Conservation (phyloP, 1,284 basidiomycete species). For the Spongispora temasekensis region DNA sequence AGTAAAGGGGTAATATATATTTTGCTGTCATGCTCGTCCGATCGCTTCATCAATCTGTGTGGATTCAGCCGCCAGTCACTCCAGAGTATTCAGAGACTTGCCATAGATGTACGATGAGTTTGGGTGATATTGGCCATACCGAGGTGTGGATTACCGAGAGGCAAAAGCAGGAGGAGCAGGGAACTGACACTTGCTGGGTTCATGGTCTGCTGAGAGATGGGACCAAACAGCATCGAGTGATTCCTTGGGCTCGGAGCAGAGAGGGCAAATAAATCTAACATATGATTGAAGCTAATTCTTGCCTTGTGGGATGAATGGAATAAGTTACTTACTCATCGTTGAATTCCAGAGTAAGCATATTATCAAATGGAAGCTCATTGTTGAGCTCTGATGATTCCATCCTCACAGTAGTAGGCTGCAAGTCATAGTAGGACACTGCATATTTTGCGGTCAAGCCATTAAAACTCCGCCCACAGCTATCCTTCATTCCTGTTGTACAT, state of each 20-base stretch:
- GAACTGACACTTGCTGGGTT: not conserved
- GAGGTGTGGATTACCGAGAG: not conserved
- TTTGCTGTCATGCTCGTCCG: not conserved
- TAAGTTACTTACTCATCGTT: not conserved
- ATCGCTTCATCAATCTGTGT: not conserved
- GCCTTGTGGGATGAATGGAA: no score
- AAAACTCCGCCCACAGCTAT: no score
- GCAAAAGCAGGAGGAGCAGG: not conserved
- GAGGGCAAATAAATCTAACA: no score
- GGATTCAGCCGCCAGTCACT: constrained; percentile 3
- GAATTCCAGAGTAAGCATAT: not conserved
- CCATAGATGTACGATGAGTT: constrained; percentile 10
- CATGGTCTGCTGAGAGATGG: not conserved
- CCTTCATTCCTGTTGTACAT: no score
- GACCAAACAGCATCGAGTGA: not conserved
- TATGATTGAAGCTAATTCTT: no score
- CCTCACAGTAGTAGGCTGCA: no score
- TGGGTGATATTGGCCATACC: not conserved
- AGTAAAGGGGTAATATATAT: not conserved
- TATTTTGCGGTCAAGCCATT: no score
- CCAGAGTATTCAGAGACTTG: constrained; percentile 4
- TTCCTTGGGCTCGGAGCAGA: not conserved
- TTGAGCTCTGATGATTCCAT: no score
- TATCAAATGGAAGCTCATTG: not conserved
- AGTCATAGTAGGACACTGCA: no score